Evolutionary conservation across 768 basidiomycete genomes (phyloP).

Genomic region (Sistotremastrum niveocremeum): DNA sequence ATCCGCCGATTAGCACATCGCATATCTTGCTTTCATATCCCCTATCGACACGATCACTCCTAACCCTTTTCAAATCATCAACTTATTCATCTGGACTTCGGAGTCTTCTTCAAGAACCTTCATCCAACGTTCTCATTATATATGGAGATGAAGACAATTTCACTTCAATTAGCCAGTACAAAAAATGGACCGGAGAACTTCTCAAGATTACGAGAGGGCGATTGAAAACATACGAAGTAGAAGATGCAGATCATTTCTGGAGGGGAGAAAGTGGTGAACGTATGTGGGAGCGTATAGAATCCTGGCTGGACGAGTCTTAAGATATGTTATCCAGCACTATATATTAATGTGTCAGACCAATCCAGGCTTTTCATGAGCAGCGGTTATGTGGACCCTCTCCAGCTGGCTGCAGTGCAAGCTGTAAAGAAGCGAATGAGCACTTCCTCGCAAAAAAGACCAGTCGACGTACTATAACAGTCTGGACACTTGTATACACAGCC

Average conservation of each 20-base stretch:
- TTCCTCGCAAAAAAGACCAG: not conserved
- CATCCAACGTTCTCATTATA: conserved; percentile 43
- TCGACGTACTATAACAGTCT: conserved; percentile 53
- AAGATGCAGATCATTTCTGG: conserved; percentile 59
- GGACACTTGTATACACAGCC: conserved; percentile 65
- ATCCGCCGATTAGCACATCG: conserved; percentile 35
- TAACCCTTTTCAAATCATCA: conserved; percentile 53
- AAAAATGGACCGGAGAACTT: conserved; percentile 37
- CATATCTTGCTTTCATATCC: conserved; percentile 73
- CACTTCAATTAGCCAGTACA: conserved; percentile 41
- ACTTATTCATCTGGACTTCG: conserved; percentile 40
- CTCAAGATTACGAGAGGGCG: conserved; percentile 7
- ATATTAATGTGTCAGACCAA: too few species aligned
- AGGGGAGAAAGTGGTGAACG: conserved; percentile 6
- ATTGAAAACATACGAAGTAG: conserved; percentile 20
- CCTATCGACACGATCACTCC: conserved; percentile 45
- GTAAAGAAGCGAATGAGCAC: too few species aligned
- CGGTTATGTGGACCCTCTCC: too few species aligned
- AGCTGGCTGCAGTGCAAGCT: too few species aligned
- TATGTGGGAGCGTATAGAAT: conserved; percentile 4
- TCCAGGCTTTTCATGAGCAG: too few species aligned
- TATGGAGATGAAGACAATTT: conserved; percentile 65
- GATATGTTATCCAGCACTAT: too few species aligned
- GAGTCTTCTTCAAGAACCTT: conserved; percentile 30
- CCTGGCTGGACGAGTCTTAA: conserved; percentile 5